Evolutionary conservation across 1,284 basidiomycete genomes (phyloP).

Genomic region (Volvariella surrecta): DNA sequence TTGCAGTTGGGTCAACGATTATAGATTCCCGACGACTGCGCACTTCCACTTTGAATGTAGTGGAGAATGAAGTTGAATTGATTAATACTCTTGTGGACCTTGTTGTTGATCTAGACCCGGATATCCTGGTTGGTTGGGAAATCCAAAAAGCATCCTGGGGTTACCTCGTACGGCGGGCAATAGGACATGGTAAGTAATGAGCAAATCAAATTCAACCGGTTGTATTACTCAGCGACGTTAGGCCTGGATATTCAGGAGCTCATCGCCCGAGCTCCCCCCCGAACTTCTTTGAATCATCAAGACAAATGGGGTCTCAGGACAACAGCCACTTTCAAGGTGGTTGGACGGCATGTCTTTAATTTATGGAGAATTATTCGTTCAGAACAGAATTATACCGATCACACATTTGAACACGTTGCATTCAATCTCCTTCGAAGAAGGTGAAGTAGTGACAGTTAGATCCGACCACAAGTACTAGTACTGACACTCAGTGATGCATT

Average conservation of each 20-base stretch:
- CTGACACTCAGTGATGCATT: background rate
- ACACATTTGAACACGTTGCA: slow-evolving; percentile 87
- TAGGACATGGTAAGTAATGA: slow-evolving; percentile 41
- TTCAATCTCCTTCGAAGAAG: slow-evolving; percentile 72
- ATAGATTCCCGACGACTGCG: slow-evolving; percentile 24
- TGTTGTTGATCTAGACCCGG: slow-evolving; percentile 79
- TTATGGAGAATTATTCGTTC: slow-evolving; percentile 89
- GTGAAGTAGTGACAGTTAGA: slow-evolving; percentile 28
- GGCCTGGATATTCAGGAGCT: slow-evolving; percentile 61
- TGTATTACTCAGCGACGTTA: slow-evolving; percentile 20
- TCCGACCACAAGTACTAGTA: no score
- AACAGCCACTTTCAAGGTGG: slow-evolving; percentile 77
- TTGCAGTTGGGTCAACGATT: background rate
- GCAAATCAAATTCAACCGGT: slow-evolving; percentile 2
- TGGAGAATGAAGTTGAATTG: slow-evolving; percentile 74
- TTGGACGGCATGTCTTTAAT: slow-evolving; percentile 88
- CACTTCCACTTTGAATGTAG: slow-evolving; percentile 42
- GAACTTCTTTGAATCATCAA: slow-evolving; percentile 26
- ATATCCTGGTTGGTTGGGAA: slow-evolving; percentile 91
- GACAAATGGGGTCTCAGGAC: slow-evolving; percentile 74
- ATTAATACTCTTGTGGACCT: slow-evolving; percentile 76
- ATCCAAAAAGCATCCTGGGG: slow-evolving; percentile 88
- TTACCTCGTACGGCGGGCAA: slow-evolving; percentile 70
- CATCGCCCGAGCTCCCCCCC: slow-evolving; percentile 58
- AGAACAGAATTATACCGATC: slow-evolving; percentile 73